A percentile compares a stretch with the other conserved stretches of the same genome.
Evolutionary conservation across 768 basidiomycete genomes (phyloP).

Genomic region (Gymnopilus dilepis): DNA sequence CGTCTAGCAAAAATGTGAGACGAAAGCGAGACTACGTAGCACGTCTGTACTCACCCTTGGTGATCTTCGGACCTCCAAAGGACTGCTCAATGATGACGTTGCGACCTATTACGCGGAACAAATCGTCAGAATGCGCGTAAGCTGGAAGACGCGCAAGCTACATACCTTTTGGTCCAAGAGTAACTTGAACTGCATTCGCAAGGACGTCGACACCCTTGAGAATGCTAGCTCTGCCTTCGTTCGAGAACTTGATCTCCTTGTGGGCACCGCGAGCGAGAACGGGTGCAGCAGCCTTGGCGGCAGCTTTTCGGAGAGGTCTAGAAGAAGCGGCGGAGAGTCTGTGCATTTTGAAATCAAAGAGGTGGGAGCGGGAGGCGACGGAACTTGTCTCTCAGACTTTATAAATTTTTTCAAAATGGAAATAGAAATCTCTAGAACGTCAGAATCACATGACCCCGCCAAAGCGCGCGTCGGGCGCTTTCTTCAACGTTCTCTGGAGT

Average conservation of each 20-base stretch:
- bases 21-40: neutral
- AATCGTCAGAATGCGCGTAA: neutral
- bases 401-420: slow-evolving; percentile 7
- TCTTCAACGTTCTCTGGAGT: neutral
- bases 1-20: slow-evolving; percentile 56
- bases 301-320: slow-evolving; percentile 69
- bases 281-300: slow-evolving; percentile 58
- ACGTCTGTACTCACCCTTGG: slow-evolving; percentile 71
- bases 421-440: slow-evolving; percentile 7
- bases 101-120: slow-evolving; percentile 59
- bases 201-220: slow-evolving; percentile 96
- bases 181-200: slow-evolving; percentile 95
- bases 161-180: slow-evolving; percentile 92
- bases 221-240: slow-evolving; percentile 92
- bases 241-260: slow-evolving; percentile 97
- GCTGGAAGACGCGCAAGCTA: neutral
- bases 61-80: slow-evolving; percentile 91
- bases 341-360: slow-evolving; percentile 57
- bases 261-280: slow-evolving; percentile 72
- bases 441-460: slow-evolving; percentile 1
- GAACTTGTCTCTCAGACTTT: neutral
- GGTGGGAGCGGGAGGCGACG: neutral
- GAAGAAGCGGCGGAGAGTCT: slow-evolving; percentile 71
- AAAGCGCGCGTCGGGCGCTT: slow-evolving; percentile 6
- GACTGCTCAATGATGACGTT: slow-evolving; percentile 99